These are phyloP conservation scores for Crithidia mellificae DNA, from an alignment of 208 protist genomes.

Conservation along the genomic window DNA sequence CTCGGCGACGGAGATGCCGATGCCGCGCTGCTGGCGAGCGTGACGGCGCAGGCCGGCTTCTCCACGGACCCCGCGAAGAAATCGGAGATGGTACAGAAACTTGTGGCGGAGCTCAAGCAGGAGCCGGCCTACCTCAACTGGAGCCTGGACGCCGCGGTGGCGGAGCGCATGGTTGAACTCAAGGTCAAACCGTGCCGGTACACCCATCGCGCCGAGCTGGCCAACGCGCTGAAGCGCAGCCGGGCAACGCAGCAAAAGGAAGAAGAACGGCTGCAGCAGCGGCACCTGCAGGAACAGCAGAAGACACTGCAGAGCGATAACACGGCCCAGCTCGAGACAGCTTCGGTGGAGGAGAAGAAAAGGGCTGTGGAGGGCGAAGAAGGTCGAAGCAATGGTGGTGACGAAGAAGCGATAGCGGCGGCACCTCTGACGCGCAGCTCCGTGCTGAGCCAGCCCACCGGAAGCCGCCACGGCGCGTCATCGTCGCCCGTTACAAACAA, in stretches of 20 bases:
- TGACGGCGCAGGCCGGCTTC: slow-evolving; percentile 18
- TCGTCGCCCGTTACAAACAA: too few species aligned
- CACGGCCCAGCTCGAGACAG: too few species aligned
- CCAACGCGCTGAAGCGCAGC: slow-evolving; percentile 35
- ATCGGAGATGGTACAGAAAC: slow-evolving; percentile 32
- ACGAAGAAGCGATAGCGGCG: too few species aligned
- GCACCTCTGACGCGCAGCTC: background rate
- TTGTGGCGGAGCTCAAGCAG: slow-evolving; percentile 71
- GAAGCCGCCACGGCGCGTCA: too few species aligned
- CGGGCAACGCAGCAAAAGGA: slow-evolving; percentile 16
- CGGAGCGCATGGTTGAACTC: slow-evolving; percentile 54
- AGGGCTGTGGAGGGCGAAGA: background rate
- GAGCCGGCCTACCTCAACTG: slow-evolving; percentile 75
- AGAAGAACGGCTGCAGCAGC: slow-evolving; percentile 17
- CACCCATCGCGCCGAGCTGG: slow-evolving; percentile 49
- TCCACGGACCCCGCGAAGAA: slow-evolving; percentile 22
- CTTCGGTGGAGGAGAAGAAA: background rate
- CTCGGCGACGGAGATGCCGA: slow-evolving; percentile 18
- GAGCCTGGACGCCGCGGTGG: slow-evolving; percentile 74
- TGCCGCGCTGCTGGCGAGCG: slow-evolving; percentile 7
- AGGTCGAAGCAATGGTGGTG: too few species aligned
- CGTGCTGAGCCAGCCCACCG: background rate
- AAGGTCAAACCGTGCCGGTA: slow-evolving; percentile 50
- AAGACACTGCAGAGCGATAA: slow-evolving; percentile 3
- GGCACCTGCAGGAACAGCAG: slow-evolving; percentile 18